Conservation (phyloP, 2,329 filamentous ascomycete species). For the Aspergillus luchuensis region DNA sequence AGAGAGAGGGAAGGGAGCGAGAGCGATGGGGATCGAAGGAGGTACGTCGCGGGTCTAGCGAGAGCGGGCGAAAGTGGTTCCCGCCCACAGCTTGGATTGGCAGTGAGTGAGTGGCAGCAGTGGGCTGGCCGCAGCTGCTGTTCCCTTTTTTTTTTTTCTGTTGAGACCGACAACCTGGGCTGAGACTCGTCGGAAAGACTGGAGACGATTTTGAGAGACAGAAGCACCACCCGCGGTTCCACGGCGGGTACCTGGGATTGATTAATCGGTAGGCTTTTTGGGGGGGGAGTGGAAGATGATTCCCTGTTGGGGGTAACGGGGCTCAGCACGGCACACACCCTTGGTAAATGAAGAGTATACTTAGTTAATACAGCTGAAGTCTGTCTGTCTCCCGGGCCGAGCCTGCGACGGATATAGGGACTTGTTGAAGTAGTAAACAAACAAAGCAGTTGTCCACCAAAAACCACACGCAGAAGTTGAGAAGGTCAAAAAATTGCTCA, state of each 20-base stretch:
- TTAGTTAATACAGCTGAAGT: neutral
- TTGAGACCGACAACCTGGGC: neutral
- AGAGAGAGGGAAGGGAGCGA: constrained; percentile 2
- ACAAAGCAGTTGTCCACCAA: neutral
- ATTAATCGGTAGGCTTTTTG: neutral
- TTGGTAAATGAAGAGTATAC: too few species aligned
- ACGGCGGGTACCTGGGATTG: constrained; percentile 8
- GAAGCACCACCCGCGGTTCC: constrained; percentile 6
- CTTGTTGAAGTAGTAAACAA: neutral
- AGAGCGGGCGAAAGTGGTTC: constrained; percentile 12
- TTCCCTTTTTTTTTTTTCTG: neutral
- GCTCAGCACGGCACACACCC: too few species aligned
- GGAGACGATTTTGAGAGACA: neutral
- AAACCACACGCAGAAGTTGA: neutral
- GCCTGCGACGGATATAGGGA: neutral
- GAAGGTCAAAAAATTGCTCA: neutral
- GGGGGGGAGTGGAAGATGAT: neutral
- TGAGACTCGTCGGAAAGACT: neutral
- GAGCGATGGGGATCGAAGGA: neutral
- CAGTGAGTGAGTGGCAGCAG: neutral
- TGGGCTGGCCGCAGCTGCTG: too few species aligned
- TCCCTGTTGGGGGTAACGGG: neutral
- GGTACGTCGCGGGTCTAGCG: constrained; percentile 4
- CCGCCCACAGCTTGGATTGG: constrained; percentile 3
- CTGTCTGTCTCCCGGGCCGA: neutral